These are phyloP conservation scores for Triticum turgidum DNA, from an alignment of 176 grass and related monocot genomes.

Conservation along the genomic window DNA sequence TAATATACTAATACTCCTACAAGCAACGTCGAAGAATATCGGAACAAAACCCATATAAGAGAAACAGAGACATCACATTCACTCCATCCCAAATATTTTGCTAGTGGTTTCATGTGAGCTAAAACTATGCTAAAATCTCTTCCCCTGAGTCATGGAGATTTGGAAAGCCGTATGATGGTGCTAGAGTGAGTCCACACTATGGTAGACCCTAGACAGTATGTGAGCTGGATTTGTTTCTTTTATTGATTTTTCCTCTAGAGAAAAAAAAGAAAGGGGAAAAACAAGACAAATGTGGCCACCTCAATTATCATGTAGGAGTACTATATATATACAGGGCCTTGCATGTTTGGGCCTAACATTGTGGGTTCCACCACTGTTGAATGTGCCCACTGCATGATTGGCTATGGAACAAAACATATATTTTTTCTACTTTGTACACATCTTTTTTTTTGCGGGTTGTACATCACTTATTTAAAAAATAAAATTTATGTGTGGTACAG, in stretches of 20 bases:
- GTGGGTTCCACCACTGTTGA: conserved; percentile 37
- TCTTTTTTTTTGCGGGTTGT: too few relatives aligned
- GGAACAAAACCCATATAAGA: conserved; percentile 12
- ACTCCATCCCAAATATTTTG: not conserved
- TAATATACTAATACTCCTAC: conserved; percentile 6
- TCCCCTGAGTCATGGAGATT: not conserved
- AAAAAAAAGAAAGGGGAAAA: not conserved
- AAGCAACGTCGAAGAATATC: conserved; percentile 2
- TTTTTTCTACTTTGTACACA: not conserved
- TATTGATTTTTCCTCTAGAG: not conserved
- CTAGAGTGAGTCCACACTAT: conserved; percentile 19
- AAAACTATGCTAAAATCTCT: not conserved
- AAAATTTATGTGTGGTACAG: not conserved
- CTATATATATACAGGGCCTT: conserved; percentile 16
- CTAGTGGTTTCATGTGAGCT: conserved; percentile 3
- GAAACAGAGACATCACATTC: conserved; percentile 32
- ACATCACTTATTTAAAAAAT: not conserved
- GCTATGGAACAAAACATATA: not conserved
- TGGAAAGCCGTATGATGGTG: conserved; percentile 18
- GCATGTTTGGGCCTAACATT: conserved; percentile 37
- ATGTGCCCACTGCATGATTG: conserved; percentile 46
- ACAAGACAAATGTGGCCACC: conserved; percentile 29
- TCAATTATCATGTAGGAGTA: conserved; percentile 38
- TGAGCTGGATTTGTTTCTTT: conserved; percentile 29
- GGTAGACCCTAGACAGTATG: conserved; percentile 29